A percentile compares a stretch with the other conserved stretches of the same genome.
These are phyloP conservation scores for Lactarius pseudohatsudake DNA, from an alignment of 768 basidiomycete genomes.

Conservation along the genomic window DNA sequence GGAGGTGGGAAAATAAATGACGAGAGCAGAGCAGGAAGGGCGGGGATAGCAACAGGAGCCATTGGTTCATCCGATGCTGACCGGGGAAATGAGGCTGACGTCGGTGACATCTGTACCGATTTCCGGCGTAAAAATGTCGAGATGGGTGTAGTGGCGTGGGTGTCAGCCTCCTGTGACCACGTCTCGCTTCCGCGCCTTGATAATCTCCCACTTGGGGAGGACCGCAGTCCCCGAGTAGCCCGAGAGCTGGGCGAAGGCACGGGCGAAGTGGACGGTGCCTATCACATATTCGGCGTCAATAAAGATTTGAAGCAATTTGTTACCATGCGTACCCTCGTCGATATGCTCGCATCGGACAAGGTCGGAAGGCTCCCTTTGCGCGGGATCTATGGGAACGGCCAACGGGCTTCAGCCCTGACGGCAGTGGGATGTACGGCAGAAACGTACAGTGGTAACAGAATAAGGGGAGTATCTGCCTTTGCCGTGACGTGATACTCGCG, in stretches of 20 bases:
- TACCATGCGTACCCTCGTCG: slow-evolving; percentile 32
- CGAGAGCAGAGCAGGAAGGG: slow-evolving; percentile 54
- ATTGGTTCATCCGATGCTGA: slow-evolving; percentile 37
- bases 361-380: slow-evolving; percentile 36
- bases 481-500: slow-evolving; percentile 31
- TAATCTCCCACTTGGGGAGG: slow-evolving; percentile 16
- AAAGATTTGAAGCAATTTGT: background rate
- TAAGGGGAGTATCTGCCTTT: slow-evolving; percentile 38
- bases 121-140: slow-evolving; percentile 78
- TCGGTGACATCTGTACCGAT: slow-evolving; percentile 67
- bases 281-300: background rate
- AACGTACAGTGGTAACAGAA: slow-evolving; percentile 34
- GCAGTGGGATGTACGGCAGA: background rate
- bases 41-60: slow-evolving; percentile 62
- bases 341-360: slow-evolving; percentile 31
- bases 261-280: slow-evolving; percentile 37
- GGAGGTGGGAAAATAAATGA: slow-evolving; percentile 32
- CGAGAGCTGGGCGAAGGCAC: slow-evolving; percentile 29
- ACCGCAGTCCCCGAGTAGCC: slow-evolving; percentile 27
- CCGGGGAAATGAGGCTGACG: slow-evolving; percentile 43
- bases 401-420: background rate
- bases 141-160: slow-evolving; percentile 57
- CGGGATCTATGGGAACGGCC: slow-evolving; percentile 28
- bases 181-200: slow-evolving; percentile 30
- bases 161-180: slow-evolving; percentile 35